Conservation (phyloP, 1,139 yeast genomes). For the Blastobotrys apis region DNA sequence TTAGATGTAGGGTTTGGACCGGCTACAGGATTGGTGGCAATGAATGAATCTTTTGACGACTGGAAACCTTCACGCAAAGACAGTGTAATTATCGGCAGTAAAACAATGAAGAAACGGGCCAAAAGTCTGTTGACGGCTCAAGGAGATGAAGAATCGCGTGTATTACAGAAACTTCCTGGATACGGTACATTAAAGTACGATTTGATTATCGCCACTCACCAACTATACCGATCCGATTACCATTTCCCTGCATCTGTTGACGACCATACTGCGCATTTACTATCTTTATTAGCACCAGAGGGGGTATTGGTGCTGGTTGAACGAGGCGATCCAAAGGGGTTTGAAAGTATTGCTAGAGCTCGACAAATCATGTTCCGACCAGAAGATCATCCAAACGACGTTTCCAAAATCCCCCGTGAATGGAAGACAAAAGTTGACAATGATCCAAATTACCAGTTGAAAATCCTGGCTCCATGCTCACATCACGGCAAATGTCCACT, state of each 20-base stretch:
- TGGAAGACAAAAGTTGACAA: conserved; percentile 48
- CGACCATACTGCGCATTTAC: conserved; percentile 55
- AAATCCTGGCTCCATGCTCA: conserved; percentile 80
- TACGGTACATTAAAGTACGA: conserved; percentile 47
- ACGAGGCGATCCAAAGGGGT: conserved; percentile 86
- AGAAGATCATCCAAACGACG: conserved; percentile 53
- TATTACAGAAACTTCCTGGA: conserved; percentile 22
- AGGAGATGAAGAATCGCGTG: conserved; percentile 20
- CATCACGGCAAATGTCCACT: conserved; percentile 87
- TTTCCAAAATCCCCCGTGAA: conserved; percentile 68
- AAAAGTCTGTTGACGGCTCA: conserved; percentile 72
- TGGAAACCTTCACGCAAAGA: conserved; percentile 59
- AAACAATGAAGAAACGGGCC: conserved; percentile 76
- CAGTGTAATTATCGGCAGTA: conserved; percentile 67
- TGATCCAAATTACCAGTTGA: conserved; percentile 17
- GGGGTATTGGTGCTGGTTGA: conserved; percentile 79
- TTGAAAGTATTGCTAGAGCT: conserved; percentile 84
- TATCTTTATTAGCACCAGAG: conserved; percentile 62
- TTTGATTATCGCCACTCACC: conserved; percentile 80
- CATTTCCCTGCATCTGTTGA: conserved; percentile 71
- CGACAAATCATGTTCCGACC: conserved; percentile 86
- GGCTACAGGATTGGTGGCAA: conserved; percentile 84
- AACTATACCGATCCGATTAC: conserved; percentile 54
- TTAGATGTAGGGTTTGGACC: conserved; percentile 90
- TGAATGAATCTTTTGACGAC: conserved; percentile 65